Evolutionary conservation across 805 yeast species (phyloP), one percentile per base, ranked within the genome.

Genomic region (Yarrowia divulgata): DNA sequence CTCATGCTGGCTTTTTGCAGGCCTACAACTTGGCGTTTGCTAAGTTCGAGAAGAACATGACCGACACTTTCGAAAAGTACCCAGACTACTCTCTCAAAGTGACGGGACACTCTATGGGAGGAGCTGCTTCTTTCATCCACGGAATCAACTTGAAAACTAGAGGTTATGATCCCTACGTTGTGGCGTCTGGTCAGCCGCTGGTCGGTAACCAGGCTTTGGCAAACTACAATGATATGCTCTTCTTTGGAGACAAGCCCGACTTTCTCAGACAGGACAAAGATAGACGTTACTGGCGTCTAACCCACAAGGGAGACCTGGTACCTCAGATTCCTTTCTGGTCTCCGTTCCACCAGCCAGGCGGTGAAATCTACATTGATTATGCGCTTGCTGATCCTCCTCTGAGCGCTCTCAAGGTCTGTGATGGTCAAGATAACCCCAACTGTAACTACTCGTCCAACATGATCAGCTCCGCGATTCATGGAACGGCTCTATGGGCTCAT

Each of bases 391-490:
- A 54, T 54, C 58, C 58, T 35, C 58, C 58, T 54, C 43, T 54
- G 43, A 43, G 37, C 34, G 23, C 58, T 8, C 43, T 54, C 18
- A 54, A 54, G n/a, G 37, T 54, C 43, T 54, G 58, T 8, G 58
- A 54, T 7, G 58, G 58, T 3, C 58, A 54, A 8, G 58, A 54
- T 35, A 54, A 54, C 18, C 58, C 58, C 43, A 54, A 54, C 8
- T 54, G 58, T 32, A 54, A 54, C 58, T 54, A 54, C 37, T 54
- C 58, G n/a, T 54, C 58, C 34, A 54, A 19, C 18, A 54, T 54
- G 58, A 23, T 54, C 34, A 19, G 37, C 14, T 35, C 58, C 8
- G 43, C 43, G 6, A 3, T 54, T 8, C 19, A 34, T 1, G 58
- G 58, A 37, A 54, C 58, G 6, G 9, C 19, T 13, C 58, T 54